These are phyloP conservation scores for Cephalotrichum gorgonifer DNA, from an alignment of 2,329 filamentous ascomycete genomes.

Conservation along the genomic window DNA sequence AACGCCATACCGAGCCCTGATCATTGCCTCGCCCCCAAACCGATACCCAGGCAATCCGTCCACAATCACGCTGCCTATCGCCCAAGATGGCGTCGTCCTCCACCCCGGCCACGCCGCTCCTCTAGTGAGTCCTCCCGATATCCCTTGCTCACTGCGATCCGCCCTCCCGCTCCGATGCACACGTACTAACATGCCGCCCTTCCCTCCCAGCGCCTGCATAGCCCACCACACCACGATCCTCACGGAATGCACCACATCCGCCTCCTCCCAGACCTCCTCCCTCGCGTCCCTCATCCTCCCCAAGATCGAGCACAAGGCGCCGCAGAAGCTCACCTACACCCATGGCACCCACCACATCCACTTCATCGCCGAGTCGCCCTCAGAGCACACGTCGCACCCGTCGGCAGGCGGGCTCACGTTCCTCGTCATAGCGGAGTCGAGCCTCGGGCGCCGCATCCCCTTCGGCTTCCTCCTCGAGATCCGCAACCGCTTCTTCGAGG, in stretches of 20 bases:
- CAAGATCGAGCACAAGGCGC: constrained; percentile 71
- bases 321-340: constrained; percentile 89
- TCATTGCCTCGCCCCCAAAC: too few species aligned
- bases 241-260: constrained; percentile 80
- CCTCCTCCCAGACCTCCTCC: constrained; percentile 71
- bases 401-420: constrained; percentile 80
- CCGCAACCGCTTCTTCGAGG: constrained; percentile 72
- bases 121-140: constrained; percentile 50
- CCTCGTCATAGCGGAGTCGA: constrained; percentile 74
- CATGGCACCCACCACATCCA: constrained; percentile 90
- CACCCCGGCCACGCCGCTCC: constrained; percentile 53
- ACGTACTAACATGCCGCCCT: constrained; percentile 7
- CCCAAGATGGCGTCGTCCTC: constrained; percentile 61
- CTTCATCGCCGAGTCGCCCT: constrained; percentile 80
- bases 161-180: not conserved
- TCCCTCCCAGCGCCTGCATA: constrained; percentile 68
- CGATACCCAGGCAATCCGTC: too few species aligned
- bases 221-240: constrained; percentile 90
- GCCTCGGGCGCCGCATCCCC: constrained; percentile 75
- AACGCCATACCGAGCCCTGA: too few species aligned
- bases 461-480: constrained; percentile 90
- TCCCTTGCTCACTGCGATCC: not conserved
- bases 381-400: constrained; percentile 44
- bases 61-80: not conserved
- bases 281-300: constrained; percentile 91